Evolutionary conservation across 2,329 filamentous ascomycete species (phyloP).

Genomic region (Exophiala lecanii-corni): DNA sequence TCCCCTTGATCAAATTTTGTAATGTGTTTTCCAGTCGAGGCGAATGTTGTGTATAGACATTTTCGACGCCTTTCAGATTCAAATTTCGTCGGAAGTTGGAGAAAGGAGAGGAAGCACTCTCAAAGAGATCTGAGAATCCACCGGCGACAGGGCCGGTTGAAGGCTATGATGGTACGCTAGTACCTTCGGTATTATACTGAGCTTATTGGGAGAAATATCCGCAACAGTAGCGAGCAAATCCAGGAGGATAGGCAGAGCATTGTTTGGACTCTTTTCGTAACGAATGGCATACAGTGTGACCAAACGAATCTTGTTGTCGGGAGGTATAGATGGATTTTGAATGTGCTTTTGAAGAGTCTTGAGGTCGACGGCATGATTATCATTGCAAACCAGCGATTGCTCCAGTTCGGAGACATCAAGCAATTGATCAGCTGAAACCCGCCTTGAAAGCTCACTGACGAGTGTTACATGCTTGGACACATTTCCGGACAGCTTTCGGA

Average conservation of each 20-base stretch:
- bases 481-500: conserved; percentile 92
- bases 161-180: conserved; percentile 82
- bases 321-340: conserved; percentile 68
- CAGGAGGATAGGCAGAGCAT: conserved; percentile 75
- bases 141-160: conserved; percentile 70
- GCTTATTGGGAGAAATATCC: conserved; percentile 69
- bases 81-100: conserved; percentile 67
- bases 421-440: conserved; percentile 77
- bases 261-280: conserved; percentile 81
- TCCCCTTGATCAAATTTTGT: conserved; percentile 89
- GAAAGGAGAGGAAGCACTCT: conserved; percentile 77
- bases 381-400: conserved; percentile 93
- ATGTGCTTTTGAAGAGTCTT: conserved; percentile 88
- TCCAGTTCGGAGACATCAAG: conserved; percentile 97
- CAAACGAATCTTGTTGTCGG: conserved; percentile 80
- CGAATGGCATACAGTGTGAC: conserved; percentile 93
- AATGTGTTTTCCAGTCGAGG: conserved; percentile 80
- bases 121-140: conserved; percentile 87
- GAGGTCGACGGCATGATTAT: conserved; percentile 87
- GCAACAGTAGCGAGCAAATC: conserved; percentile 82
- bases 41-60: conserved; percentile 97
- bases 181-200: conserved; percentile 76
- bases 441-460: conserved; percentile 85
- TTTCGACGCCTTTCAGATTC: conserved; percentile 93
- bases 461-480: conserved; percentile 98